Evolutionary conservation across 179 eudicot genomes (phyloP).

Genomic region (Pouteria campechiana): DNA sequence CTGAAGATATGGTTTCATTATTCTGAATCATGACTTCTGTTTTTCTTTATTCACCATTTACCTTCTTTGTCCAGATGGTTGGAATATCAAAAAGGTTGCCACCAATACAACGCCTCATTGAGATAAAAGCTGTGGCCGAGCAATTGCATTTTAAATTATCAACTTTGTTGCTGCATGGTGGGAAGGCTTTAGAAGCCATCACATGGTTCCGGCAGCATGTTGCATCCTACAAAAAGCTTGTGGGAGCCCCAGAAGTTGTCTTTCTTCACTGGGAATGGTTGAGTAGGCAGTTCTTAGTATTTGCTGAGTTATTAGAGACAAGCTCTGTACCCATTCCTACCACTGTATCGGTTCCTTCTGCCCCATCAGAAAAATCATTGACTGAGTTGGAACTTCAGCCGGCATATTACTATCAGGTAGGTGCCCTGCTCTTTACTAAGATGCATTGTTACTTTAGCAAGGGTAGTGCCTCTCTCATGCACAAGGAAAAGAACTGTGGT

Average conservation of each 20-base stretch:
- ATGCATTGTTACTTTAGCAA: neutral
- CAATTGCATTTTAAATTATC: slow-evolving; percentile 89
- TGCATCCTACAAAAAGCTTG: slow-evolving; percentile 55
- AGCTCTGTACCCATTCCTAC: slow-evolving; percentile 51
- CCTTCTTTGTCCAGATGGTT: slow-evolving; percentile 57
- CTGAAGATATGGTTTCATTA: no score
- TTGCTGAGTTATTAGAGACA: slow-evolving; percentile 86
- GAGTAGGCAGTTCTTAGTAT: slow-evolving; percentile 86
- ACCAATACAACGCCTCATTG: slow-evolving; percentile 75
- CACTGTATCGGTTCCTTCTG: slow-evolving; percentile 26
- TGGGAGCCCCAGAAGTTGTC: slow-evolving; percentile 69
- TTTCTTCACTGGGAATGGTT: slow-evolving; percentile 99
- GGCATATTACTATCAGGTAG: slow-evolving; percentile 85
- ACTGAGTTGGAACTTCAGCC: slow-evolving; percentile 80
- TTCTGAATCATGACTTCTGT: no score
- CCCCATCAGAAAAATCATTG: slow-evolving; percentile 34
- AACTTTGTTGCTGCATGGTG: slow-evolving; percentile 84
- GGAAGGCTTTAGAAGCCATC: slow-evolving; percentile 79
- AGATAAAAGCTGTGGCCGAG: slow-evolving; percentile 91
- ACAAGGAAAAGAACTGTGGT: no score
- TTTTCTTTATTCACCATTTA: no score
- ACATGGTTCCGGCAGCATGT: slow-evolving; percentile 82
- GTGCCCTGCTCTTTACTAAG: neutral
- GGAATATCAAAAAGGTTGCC: slow-evolving; percentile 90
- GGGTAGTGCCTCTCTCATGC: no score